Evolutionary conservation across 352 stramenopile species (phyloP).

Genomic region (Plasmopara viticola): DNA sequence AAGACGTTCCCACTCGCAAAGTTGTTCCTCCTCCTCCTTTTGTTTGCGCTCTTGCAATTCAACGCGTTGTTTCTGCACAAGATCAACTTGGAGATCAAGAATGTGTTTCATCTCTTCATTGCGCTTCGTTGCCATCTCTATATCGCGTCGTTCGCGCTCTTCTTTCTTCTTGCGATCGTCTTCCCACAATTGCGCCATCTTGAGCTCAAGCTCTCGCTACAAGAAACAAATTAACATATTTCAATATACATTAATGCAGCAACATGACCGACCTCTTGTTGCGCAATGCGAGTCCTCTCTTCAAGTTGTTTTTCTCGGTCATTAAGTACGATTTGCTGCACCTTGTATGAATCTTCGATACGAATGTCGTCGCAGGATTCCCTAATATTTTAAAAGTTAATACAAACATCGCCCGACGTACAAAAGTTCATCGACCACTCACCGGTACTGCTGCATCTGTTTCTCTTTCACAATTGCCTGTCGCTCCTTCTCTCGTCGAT

Average conservation of each 20-base stretch:
- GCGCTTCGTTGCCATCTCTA: constrained; percentile 36
- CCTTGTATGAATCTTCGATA: constrained; percentile 57
- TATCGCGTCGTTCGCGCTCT: constrained; percentile 49
- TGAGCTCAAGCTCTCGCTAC: constrained; percentile 36
- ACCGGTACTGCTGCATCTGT: constrained; percentile 69
- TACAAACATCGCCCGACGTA: no score
- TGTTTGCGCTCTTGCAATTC: constrained; percentile 39
- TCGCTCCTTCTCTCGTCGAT: constrained; percentile 52
- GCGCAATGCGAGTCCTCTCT: constrained; percentile 33
- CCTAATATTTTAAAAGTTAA: constrained; percentile 10
- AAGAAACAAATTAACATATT: background rate
- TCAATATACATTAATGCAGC: background rate
- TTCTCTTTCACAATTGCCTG: constrained; percentile 68
- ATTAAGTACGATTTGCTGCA: constrained; percentile 47
- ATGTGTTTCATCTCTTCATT: constrained; percentile 73
- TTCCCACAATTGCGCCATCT: constrained; percentile 69
- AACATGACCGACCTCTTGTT: constrained; percentile 38
- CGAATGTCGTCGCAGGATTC: constrained; percentile 64
- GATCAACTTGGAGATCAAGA: constrained; percentile 65
- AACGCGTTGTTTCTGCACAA: constrained; percentile 39
- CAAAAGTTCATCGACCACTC: background rate
- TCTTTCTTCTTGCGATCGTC: constrained; percentile 74
- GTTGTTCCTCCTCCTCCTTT: constrained; percentile 42
- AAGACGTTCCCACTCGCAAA: constrained; percentile 55
- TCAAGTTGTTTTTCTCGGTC: constrained; percentile 60